A percentile compares a stretch with the other conserved stretches of the same genome.
Conservation (phyloP, 306 rosid genomes). For the Cicer bijugum region DNA sequence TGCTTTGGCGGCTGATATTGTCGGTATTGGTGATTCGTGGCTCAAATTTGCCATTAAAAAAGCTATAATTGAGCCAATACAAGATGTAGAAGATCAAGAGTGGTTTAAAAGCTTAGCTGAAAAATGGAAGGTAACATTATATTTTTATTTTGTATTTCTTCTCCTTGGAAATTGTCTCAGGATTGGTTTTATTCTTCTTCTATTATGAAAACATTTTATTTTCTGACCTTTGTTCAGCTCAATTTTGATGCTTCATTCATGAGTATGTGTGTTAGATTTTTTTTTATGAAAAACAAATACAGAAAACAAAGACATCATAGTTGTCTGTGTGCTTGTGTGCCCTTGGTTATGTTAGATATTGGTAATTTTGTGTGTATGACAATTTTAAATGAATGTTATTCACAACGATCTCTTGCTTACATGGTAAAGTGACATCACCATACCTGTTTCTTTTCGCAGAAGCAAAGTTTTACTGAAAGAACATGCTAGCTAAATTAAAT, state of each 20-base stretch:
- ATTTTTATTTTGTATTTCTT: conserved; percentile 39
- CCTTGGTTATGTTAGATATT: neutral
- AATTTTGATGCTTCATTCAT: conserved; percentile 27
- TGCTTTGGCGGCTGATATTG: conserved; percentile 76
- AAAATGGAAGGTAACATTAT: conserved; percentile 87
- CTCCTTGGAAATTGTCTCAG: conserved; percentile 8
- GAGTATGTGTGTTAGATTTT: conserved; percentile 5
- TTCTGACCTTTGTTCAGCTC: conserved; percentile 34
- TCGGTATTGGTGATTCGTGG: conserved; percentile 92
- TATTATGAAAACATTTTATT: conserved; percentile 1
- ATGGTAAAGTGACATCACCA: conserved; percentile 14
- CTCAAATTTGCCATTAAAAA: conserved; percentile 68
- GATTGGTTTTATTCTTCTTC: conserved; percentile 12
- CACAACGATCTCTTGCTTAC: conserved; percentile 7
- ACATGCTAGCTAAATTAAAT: conserved; percentile 1
- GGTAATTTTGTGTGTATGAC: neutral
- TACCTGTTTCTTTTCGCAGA: neutral
- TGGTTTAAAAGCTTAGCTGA: conserved; percentile 79
- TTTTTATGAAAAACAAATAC: conserved; percentile 5
- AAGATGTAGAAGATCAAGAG: conserved; percentile 78
- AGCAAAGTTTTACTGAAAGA: neutral
- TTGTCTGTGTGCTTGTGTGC: neutral
- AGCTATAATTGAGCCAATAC: conserved; percentile 73
- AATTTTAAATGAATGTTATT: conserved; percentile 10
- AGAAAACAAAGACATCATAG: conserved; percentile 6